Percentiles rank a stretch among this genome's conserved stretches.
Evolutionary conservation across 805 yeast species (phyloP).

Genomic region (Ogataea trehaloabstinens): DNA sequence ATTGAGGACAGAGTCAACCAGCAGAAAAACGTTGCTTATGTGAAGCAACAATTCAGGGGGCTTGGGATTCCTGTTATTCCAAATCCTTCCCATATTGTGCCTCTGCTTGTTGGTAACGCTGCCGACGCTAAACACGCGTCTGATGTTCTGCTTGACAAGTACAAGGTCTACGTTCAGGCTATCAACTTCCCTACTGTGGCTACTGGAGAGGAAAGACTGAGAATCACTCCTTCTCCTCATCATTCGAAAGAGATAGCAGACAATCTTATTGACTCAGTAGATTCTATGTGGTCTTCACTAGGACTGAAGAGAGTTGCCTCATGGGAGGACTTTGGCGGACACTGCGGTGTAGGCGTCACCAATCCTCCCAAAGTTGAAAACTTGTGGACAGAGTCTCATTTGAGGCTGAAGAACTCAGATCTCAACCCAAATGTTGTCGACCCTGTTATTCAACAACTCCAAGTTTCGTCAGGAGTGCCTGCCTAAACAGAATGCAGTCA

Average conservation of each 20-base stretch:
- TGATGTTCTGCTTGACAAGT: conserved; percentile 78
- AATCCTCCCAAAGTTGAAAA: conserved; percentile 48
- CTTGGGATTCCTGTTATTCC: conserved; percentile 94
- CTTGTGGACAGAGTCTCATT: conserved; percentile 85
- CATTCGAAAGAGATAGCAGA: conserved; percentile 78
- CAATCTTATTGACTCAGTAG: conserved; percentile 73
- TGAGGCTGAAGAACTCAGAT: conserved; percentile 58
- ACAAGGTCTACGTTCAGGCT: conserved; percentile 93
- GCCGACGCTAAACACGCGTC: conserved; percentile 88
- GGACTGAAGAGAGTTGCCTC: conserved; percentile 70
- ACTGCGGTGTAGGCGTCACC: conserved; percentile 78
- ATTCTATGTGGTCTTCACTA: conserved; percentile 73
- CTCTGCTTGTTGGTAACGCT: conserved; percentile 93
- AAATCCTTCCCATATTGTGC: conserved; percentile 96
- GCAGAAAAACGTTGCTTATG: conserved; percentile 82
- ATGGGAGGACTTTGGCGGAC: conserved; percentile 83
- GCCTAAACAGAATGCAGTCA: conserved; percentile 9
- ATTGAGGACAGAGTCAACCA: conserved; percentile 77
- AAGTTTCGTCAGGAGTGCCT: conserved; percentile 66
- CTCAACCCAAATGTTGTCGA: conserved; percentile 65
- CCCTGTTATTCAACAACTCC: conserved; percentile 61
- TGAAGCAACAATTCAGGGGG: conserved; percentile 64
- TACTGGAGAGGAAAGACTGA: conserved; percentile 90
- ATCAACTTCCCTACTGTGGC: conserved; percentile 98
- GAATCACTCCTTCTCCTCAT: conserved; percentile 99